phyloP scores from a whole-genome alignment of 2,329 filamentous ascomycete genomes.

The Pyrenophora graminea region DNA sequence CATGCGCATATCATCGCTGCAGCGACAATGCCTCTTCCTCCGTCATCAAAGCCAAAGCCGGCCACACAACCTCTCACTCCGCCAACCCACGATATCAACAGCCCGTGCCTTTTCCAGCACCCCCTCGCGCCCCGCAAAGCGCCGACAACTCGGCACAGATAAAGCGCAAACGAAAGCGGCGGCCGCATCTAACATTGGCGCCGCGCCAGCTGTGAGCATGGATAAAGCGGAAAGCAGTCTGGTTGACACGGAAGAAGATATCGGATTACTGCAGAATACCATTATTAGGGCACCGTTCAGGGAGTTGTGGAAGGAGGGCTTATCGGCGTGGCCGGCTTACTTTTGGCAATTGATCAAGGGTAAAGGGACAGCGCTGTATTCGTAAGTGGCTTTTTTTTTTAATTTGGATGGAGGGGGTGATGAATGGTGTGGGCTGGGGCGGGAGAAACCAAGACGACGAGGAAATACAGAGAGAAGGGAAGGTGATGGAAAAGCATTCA shows the following conservation, averaged over 20 bases:
- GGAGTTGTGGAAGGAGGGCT: constrained; percentile 10
- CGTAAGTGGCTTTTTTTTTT: constrained; percentile 13
- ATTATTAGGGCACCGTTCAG: constrained; percentile 23
- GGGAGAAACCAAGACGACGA: neutral
- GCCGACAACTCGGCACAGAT: constrained; percentile 11
- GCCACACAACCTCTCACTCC: constrained; percentile 4
- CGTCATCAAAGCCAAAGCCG: constrained; percentile 12
- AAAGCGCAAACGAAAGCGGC: constrained; percentile 14
- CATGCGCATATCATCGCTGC: constrained; percentile 26
- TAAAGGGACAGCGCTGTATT: constrained; percentile 22
- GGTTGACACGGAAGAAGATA: constrained; percentile 24
- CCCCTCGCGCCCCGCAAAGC: constrained; percentile 15
- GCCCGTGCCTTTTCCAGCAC: constrained; percentile 33
- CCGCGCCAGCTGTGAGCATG: constrained; percentile 17
- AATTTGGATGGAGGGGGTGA: neutral
- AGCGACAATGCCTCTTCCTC: constrained; percentile 36
- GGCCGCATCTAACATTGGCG: constrained; percentile 2
- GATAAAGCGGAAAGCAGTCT: constrained; percentile 7
- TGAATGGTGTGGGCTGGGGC: too few species aligned
- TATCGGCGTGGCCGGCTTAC: constrained; percentile 17
- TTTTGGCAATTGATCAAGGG: constrained; percentile 27
- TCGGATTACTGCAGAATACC: constrained; percentile 29
- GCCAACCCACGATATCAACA: constrained; percentile 8
- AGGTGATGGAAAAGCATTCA: too few species aligned
- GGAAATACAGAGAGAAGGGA: neutral